Conservation (phyloP, 441 rosid genomes). For the Pelargonium australe region DNA sequence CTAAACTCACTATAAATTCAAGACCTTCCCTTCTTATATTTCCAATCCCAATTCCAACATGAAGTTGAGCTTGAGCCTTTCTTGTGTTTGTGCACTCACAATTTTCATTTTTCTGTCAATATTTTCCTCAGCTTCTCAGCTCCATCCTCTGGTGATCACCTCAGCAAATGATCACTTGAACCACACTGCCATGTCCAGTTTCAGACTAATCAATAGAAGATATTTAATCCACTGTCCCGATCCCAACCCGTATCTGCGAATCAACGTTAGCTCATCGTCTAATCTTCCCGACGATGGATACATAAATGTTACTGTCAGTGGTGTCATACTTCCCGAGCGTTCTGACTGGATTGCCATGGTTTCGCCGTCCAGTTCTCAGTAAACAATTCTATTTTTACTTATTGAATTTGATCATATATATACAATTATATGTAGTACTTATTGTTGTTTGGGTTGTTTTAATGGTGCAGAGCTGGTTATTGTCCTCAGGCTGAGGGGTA, state of each 20-base stretch:
- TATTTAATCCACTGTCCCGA: constrained; percentile 28
- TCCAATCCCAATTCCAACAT: neutral
- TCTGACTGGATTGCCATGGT: constrained; percentile 66
- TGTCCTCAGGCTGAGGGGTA: constrained; percentile 31
- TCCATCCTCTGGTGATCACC: constrained; percentile 28
- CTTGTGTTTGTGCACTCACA: neutral
- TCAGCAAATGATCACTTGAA: constrained; percentile 30
- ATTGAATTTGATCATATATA: neutral
- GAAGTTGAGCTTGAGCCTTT: neutral
- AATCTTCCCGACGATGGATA: constrained; percentile 34
- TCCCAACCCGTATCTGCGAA: constrained; percentile 26
- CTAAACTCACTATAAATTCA: neutral
- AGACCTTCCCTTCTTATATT: neutral
- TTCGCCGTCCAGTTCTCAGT: constrained; percentile 49
- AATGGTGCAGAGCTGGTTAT: constrained; percentile 28
- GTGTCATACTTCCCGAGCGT: constrained; percentile 32
- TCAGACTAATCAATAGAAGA: constrained; percentile 50
- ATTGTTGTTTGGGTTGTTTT: neutral
- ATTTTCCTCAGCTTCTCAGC: constrained; percentile 13
- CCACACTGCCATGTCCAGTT: constrained; percentile 40
- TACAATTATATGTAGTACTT: too few species aligned
- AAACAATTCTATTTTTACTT: constrained; percentile 1
- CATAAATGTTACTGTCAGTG: constrained; percentile 42
- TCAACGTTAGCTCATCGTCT: constrained; percentile 20
- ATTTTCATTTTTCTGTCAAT: neutral